Evolutionary conservation across 2,329 filamentous ascomycete genomes (phyloP).

Genomic region (Aspergillus melleus): DNA sequence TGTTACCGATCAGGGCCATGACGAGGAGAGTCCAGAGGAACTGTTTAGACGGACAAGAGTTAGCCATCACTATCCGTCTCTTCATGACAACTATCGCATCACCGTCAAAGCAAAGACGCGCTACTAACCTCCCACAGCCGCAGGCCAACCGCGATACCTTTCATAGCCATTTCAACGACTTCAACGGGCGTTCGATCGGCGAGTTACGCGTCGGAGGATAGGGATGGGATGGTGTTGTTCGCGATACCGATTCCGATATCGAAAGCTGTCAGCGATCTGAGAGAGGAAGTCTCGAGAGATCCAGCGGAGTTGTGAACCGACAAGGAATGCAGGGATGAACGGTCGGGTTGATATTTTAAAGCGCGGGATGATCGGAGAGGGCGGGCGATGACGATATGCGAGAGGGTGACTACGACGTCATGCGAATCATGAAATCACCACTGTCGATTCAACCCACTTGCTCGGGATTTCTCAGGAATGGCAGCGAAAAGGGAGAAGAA

Average conservation of each 20-base stretch:
- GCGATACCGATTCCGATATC: not conserved
- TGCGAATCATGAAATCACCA: slow-evolving; percentile 30
- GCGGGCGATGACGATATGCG: slow-evolving; percentile 31
- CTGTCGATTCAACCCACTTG: not conserved
- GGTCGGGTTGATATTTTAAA: slow-evolving; percentile 24
- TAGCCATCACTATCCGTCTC: not conserved
- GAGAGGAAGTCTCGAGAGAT: not conserved
- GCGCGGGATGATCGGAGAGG: slow-evolving; percentile 33
- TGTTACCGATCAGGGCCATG: slow-evolving; percentile 63
- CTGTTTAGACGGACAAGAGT: slow-evolving; percentile 34
- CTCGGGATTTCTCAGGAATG: not conserved
- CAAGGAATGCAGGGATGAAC: slow-evolving; percentile 6
- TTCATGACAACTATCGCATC: too few relatives aligned
- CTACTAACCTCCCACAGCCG: slow-evolving; percentile 32
- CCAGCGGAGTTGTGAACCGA: slow-evolving; percentile 10
- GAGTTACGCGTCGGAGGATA: not conserved
- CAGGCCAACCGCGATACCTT: slow-evolving; percentile 31
- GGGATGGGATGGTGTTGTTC: not conserved
- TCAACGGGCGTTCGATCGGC: slow-evolving; percentile 1
- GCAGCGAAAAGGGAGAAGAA: not conserved
- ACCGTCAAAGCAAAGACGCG: not conserved
- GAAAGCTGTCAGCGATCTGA: not conserved
- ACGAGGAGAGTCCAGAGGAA: slow-evolving; percentile 61
- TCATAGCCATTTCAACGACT: slow-evolving; percentile 26
- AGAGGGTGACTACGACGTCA: slow-evolving; percentile 32